Conservation (phyloP, 805 yeast genomes). For the Brettanomyces bruxellensis region DNA sequence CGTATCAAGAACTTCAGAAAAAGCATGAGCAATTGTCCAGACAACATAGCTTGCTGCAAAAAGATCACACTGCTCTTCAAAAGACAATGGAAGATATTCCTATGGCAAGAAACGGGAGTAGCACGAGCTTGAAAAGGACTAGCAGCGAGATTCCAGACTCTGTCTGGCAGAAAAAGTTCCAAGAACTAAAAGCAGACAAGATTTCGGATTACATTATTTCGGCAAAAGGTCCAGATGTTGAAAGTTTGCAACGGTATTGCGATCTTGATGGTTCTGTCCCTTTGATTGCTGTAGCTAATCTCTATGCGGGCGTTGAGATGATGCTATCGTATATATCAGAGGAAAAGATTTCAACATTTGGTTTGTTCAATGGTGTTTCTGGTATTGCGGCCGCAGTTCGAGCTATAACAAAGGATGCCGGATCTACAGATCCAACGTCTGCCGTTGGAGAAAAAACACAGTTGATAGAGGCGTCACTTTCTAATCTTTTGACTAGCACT, state of each 20-base stretch:
- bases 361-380: slow-evolving; percentile 44
- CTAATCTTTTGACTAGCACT: slow-evolving; percentile 68
- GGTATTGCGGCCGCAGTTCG: slow-evolving; percentile 38
- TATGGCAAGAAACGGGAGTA: not conserved
- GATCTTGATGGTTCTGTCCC: slow-evolving; percentile 37
- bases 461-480: slow-evolving; percentile 51
- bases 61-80: slow-evolving; percentile 1
- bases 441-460: slow-evolving; percentile 26
- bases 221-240: slow-evolving; percentile 2
- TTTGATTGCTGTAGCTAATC: slow-evolving; percentile 31
- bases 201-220: slow-evolving; percentile 6
- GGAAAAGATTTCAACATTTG: slow-evolving; percentile 23
- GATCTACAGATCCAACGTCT: slow-evolving; percentile 18
- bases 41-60: slow-evolving; percentile 1
- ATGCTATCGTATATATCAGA: slow-evolving; percentile 25
- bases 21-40: not conserved
- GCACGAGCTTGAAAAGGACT: too few relatives aligned
- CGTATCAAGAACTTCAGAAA: not conserved
- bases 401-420: slow-evolving; percentile 24
- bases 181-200: slow-evolving; percentile 31
- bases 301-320: slow-evolving; percentile 41
- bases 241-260: slow-evolving; percentile 2
- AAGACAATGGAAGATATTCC: slow-evolving; percentile 3
- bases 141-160: slow-evolving; percentile 10
- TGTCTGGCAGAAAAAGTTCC: slow-evolving; percentile 42